Conservation (phyloP, 805 yeast species). For the Danielia reshetovae region DNA sequence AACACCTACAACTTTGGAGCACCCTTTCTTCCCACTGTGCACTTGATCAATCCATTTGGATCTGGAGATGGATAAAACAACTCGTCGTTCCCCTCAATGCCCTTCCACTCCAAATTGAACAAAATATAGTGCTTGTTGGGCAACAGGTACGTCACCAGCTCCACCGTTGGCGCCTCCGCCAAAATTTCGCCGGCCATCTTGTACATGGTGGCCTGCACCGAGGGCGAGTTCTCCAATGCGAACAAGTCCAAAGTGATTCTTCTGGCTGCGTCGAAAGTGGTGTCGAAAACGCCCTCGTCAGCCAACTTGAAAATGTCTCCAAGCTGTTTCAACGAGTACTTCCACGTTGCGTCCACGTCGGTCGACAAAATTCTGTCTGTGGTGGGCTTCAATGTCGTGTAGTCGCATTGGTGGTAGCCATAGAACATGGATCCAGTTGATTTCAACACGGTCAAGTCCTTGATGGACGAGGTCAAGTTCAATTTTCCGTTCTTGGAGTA, state of each 20-base stretch:
- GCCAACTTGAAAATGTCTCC: conserved; percentile 47
- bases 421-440: conserved; percentile 91
- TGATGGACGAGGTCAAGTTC: conserved; percentile 61
- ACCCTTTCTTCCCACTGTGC: conserved; percentile 69
- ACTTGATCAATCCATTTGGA: conserved; percentile 89
- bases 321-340: conserved; percentile 47
- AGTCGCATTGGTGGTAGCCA: conserved; percentile 82
- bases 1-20: conserved; percentile 52
- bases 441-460: conserved; percentile 80
- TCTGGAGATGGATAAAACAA: conserved; percentile 86
- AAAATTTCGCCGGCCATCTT: conserved; percentile 81
- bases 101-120: conserved; percentile 80
- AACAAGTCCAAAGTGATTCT: conserved; percentile 68
- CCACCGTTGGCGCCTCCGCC: conserved; percentile 50
- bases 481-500: conserved; percentile 53
- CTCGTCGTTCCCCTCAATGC: conserved; percentile 73
- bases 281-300: conserved; percentile 62
- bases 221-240: conserved; percentile 85
- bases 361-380: conserved; percentile 84
- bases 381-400: conserved; percentile 82
- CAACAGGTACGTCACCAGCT: conserved; percentile 65
- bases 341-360: conserved; percentile 74
- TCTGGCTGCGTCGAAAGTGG: conserved; percentile 58
- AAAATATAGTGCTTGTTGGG: conserved; percentile 93
- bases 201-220: conserved; percentile 96